Conservation (phyloP, 2,329 filamentous ascomycete species). For the Aurifilum marmelostoma region DNA sequence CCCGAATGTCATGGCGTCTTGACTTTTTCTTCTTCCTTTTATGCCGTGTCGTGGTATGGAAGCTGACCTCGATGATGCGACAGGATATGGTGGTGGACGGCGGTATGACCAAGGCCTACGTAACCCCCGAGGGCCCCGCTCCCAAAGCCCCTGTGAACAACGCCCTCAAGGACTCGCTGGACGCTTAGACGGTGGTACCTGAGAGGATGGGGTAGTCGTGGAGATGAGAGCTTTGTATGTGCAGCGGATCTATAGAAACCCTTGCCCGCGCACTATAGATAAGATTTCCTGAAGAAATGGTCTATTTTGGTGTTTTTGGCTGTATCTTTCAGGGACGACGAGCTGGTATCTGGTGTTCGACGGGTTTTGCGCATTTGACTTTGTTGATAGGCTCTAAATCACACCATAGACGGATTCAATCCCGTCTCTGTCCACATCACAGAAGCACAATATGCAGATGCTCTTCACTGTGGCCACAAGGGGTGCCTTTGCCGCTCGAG, state of each 20-base stretch:
- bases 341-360: constrained; percentile 1
- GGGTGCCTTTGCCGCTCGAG: not conserved
- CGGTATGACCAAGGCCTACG: constrained; percentile 92
- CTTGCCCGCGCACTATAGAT: not conserved
- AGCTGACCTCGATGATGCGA: constrained; percentile 6
- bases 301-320: not conserved
- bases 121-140: constrained; percentile 66
- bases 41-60: not conserved
- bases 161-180: constrained; percentile 54
- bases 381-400: not conserved
- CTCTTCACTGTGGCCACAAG: not conserved
- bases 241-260: not conserved
- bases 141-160: constrained; percentile 61
- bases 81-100: constrained; percentile 95
- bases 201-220: not conserved
- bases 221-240: not conserved
- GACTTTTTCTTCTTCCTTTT: not conserved
- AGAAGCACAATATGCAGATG: not conserved
- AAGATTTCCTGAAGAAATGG: not conserved
- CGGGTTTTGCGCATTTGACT: not conserved
- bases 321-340: not conserved
- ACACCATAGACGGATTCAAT: not conserved
- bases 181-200: constrained; percentile 32
- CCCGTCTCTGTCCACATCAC: not conserved
- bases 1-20: not conserved